phyloP scores from a whole-genome alignment of 768 basidiomycete species.

The Collybiopsis luxurians region DNA sequence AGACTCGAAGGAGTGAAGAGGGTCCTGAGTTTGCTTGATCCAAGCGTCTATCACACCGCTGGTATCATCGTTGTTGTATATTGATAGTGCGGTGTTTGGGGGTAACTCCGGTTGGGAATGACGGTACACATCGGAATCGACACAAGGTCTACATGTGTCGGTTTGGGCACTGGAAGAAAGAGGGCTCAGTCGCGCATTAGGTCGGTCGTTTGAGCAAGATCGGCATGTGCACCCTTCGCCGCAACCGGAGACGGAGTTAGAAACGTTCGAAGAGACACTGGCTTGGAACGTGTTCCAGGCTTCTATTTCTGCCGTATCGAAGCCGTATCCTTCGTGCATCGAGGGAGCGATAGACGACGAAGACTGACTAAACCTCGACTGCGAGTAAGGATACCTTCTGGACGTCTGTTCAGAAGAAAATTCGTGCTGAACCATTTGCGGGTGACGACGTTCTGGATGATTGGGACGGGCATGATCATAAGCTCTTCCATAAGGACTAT shows the following conservation, averaged over 20 bases:
- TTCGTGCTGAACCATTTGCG: constrained; percentile 14
- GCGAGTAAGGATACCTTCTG: not conserved
- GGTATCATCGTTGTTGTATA: not conserved
- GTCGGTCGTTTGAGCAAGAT: constrained; percentile 29
- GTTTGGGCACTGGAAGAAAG: constrained; percentile 37
- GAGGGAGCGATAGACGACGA: not conserved
- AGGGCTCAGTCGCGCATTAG: constrained; percentile 32
- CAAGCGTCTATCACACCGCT: constrained; percentile 52
- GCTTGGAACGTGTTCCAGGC: constrained; percentile 1
- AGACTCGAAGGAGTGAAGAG: not conserved
- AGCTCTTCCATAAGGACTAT: constrained; percentile 70
- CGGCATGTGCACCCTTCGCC: constrained; percentile 42
- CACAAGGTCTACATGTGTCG: constrained; percentile 42
- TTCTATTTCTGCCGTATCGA: not conserved
- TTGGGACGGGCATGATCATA: constrained; percentile 44
- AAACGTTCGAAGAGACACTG: not conserved
- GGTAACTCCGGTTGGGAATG: constrained; percentile 30
- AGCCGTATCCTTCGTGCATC: not conserved
- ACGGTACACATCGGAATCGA: constrained; percentile 62
- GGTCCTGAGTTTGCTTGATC: constrained; percentile 40
- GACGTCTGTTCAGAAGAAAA: not conserved
- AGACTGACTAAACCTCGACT: not conserved
- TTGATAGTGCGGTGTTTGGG: constrained; percentile 39
- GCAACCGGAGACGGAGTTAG: constrained; percentile 32
- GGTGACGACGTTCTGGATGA: constrained; percentile 14